Conservation (phyloP, 2,329 filamentous ascomycete genomes). For the Nigrospora oryzae region DNA sequence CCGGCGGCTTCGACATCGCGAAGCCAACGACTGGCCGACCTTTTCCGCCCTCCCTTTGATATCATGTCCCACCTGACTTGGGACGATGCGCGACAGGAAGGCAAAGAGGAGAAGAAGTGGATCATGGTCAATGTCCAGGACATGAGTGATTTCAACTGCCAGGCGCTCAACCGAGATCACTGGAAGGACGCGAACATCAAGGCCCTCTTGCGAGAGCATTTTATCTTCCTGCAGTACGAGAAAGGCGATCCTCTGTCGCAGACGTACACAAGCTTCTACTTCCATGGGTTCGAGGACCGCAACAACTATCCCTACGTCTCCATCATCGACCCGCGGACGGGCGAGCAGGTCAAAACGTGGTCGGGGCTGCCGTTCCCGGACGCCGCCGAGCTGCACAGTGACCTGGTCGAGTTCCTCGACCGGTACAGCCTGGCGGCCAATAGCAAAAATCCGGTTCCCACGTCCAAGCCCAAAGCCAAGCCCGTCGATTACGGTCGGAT, state of each 20-base stretch:
- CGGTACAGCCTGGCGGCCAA: conserved; percentile 83
- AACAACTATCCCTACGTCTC: conserved; percentile 93
- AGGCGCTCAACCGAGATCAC: conserved; percentile 85
- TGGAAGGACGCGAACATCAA: conserved; percentile 83
- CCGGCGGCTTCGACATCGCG: conserved; percentile 53
- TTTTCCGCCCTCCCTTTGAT: conserved; percentile 89
- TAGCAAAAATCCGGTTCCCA: conserved; percentile 88
- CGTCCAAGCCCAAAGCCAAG: conserved; percentile 63
- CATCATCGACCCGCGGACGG: conserved; percentile 90
- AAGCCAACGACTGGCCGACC: conserved; percentile 72
- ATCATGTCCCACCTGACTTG: conserved; percentile 70
- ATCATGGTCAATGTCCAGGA: conserved; percentile 94
- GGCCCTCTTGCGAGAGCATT: conserved; percentile 81
- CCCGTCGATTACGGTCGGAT: conserved; percentile 73
- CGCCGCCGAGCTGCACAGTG: conserved; percentile 75
- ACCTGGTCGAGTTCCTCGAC: conserved; percentile 93
- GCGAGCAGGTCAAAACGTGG: conserved; percentile 96
- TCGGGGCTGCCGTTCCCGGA: conserved; percentile 73
- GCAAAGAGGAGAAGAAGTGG: conserved; percentile 88
- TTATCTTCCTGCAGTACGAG: conserved; percentile 90
- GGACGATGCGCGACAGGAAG: conserved; percentile 76
- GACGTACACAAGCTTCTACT: conserved; percentile 87
- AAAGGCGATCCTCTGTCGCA: conserved; percentile 73
- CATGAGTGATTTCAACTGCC: conserved; percentile 86
- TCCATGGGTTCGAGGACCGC: conserved; percentile 67